Evolutionary conservation across 1,284 basidiomycete species (phyloP).

Genomic region (Tausonia pullulans): DNA sequence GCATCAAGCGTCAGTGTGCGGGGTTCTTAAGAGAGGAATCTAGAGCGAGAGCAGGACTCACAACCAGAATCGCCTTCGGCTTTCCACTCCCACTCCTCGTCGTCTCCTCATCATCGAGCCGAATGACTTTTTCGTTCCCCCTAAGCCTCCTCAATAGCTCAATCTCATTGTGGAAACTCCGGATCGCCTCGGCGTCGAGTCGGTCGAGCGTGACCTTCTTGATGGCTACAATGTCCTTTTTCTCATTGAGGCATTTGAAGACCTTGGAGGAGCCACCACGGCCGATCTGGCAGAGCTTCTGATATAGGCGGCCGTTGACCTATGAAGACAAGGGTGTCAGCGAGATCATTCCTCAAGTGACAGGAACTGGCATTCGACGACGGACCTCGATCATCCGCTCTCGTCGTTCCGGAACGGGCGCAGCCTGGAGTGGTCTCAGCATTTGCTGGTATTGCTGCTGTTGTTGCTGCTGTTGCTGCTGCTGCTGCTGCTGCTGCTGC

Average conservation of each 20-base stretch:
- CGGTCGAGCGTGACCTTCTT: constrained; percentile 79
- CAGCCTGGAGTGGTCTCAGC: neutral
- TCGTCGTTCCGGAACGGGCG: neutral
- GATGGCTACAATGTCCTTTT: constrained; percentile 70
- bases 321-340: constrained; percentile 11
- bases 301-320: constrained; percentile 73
- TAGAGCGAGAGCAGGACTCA: constrained; percentile 20
- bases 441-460: neutral
- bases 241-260: constrained; percentile 67
- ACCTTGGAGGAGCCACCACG: constrained; percentile 90
- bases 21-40: neutral
- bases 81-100: constrained; percentile 46
- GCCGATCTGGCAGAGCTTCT: constrained; percentile 73
- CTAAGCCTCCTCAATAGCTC: constrained; percentile 70
- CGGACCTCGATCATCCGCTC: neutral
- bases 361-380: neutral
- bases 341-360: too few relatives aligned
- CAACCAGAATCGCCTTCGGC: constrained; percentile 62
- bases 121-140: constrained; percentile 79
- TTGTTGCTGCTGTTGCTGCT: constrained; percentile 6
- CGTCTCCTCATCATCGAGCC: constrained; percentile 71
- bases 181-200: constrained; percentile 72
- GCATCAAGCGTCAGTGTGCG: neutral
- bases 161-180: constrained; percentile 91
- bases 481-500: neutral